phyloP scores from a whole-genome alignment of 2,329 filamentous ascomycete genomes.

The Dactylellina drechsleri region DNA sequence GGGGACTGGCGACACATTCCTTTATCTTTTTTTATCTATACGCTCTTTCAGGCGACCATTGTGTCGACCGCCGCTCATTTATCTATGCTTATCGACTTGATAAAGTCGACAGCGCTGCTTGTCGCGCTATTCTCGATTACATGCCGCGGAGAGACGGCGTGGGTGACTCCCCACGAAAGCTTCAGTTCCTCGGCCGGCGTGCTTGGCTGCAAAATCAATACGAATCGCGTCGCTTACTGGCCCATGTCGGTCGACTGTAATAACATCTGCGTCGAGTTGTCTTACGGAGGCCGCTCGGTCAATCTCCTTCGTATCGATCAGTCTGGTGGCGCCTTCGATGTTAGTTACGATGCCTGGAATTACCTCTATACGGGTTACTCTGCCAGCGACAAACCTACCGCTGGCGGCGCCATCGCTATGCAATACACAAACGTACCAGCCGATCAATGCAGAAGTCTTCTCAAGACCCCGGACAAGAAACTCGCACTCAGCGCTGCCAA shows the following conservation, averaged over 20 bases:
- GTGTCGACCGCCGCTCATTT: constrained; percentile 1
- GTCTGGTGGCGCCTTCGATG: constrained; percentile 12
- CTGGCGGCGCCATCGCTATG: constrained; percentile 6
- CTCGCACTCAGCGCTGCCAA: constrained; percentile 18
- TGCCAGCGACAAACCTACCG: constrained; percentile 2
- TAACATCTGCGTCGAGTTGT: constrained; percentile 7
- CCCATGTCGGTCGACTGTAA: constrained; percentile 12
- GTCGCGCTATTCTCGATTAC: background rate
- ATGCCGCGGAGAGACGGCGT: constrained; percentile 4
- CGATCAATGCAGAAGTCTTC: constrained; percentile 3
- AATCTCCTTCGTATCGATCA: constrained; percentile 8
- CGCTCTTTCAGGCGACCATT: constrained; percentile 1
- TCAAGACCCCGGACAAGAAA: constrained; percentile 9
- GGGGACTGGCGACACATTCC: constrained; percentile 6
- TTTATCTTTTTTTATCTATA: background rate
- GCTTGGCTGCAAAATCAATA: constrained; percentile 9
- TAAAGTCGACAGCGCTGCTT: constrained; percentile 2
- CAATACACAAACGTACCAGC: constrained; percentile 4
- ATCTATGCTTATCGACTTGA: constrained; percentile 8
- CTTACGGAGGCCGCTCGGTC: constrained; percentile 7
- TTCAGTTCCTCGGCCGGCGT: constrained; percentile 12
- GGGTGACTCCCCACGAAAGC: constrained; percentile 13
- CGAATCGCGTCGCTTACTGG: constrained; percentile 15
- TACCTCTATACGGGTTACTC: constrained; percentile 14
- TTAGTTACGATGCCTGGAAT: constrained; percentile 12